Base-by-base conservation (phyloP, 1,284 basidiomycete species). In the Neonothopanus nambi region DNA sequence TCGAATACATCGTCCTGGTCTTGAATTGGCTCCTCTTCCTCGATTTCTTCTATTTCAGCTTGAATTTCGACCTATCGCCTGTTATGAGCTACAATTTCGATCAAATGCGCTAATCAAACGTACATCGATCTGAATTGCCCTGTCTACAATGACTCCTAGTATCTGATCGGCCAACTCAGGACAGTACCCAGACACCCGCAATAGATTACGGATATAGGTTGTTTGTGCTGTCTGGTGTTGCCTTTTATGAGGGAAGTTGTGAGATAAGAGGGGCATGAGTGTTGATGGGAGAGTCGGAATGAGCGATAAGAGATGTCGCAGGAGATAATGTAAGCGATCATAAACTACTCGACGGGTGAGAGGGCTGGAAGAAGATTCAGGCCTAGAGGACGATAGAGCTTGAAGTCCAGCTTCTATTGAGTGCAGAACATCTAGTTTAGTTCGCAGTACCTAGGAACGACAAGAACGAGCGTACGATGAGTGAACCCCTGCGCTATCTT, bases 71-170 rank as follows among this genome's bases (percentile, higher is more conserved):
- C 92, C 92, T 95, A 61, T 7, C 6, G 20, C 23, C 15, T 15
- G 15, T 41, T 11, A 36, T 40, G 9, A 41, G 33, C 28, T 18
- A 28, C 18, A 12, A 51, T 11, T 21, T n/a, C 46, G 45, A 61
- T 56, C 6, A 43, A 43, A 47, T 42, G n/a, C 28, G n/a, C 30
- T 40, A 20, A 47, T 9, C 20, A 12, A 1, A 78, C 90, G 58
- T 65, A 96, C 95, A 68, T 99, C 97, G 55, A 99, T 93, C 68
- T 96, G 89, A 37, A 99, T 87, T 41, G 95, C 91, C 15, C 93
- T 84, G 67, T 97, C 95, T 15, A 98, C 81, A 38, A 98, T 90
- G 0, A 89, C 85, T 1, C 85, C 85, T 50, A 98, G 76, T 37
- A 98, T 87, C 56, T 87, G 85, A 61, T 95, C 93, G 0, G 87